Base-by-base conservation (phyloP, 495 filamentous ascomycete species). In the Hypoxylon rickii region DNA sequence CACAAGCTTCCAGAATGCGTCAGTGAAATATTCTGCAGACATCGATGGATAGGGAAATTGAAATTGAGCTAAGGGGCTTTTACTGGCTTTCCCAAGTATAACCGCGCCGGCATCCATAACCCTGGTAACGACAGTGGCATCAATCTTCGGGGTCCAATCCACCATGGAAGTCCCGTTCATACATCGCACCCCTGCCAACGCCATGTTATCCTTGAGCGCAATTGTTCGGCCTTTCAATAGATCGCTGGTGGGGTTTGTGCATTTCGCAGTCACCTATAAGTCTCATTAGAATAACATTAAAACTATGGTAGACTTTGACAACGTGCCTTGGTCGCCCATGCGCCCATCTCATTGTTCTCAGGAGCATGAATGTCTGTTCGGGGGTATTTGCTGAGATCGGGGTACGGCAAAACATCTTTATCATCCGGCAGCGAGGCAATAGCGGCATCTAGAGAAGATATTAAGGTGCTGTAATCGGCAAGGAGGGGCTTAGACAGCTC, bases 151-250 rank as follows among this genome's bases (percentile, higher is more conserved):
- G 18, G 52, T 50, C 69, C 70, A 75, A 20, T 72, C 67, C 1
- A 69, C 62, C 57, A 70, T 67, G 1, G 65, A 56, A 1, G 70
- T 75, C 3, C 69, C 72, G 52, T 73, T 69, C 12, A 66, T 70
- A 46, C 72, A 73, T 11, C 63, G 60, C 31, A 73, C 66, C 1
- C 67, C 69, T 0, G 70, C 70, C 0, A 75, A 50, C 3, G 69
- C 66, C 37, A 73, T 69, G 33, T 74, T 74, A 44, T 75, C 69
- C 32, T 75, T 75, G 7, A 73, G 49, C 16, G 70, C 71, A 3
- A 75, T 24, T 0, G 70, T 72, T n/a, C 58, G 55, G 10, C 67
- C 70, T 16, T 57, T 52, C 1, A 75, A 55, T 13, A 72, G 55
- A 21, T 59, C 51, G 37, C 53, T 70, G 7, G 55, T 64, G 2